phyloP scores from a whole-genome alignment of 352 stramenopile genomes.

The Pythium biforme region DNA sequence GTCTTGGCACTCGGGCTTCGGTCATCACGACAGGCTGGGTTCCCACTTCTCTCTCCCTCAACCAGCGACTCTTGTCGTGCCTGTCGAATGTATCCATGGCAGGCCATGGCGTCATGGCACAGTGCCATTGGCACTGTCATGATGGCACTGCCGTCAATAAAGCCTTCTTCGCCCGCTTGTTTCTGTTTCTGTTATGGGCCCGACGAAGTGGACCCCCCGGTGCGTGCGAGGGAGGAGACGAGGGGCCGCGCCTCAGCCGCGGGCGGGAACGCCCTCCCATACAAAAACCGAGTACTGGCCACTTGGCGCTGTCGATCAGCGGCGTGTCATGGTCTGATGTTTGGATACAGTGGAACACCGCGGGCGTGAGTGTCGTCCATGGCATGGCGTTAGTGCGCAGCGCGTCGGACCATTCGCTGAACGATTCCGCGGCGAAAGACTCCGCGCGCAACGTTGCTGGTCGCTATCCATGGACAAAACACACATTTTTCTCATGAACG shows the following conservation, averaged over 20 bases:
- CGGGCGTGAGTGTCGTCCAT: not conserved
- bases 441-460: not conserved
- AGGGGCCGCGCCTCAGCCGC: slow-evolving; percentile 1
- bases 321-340: not conserved
- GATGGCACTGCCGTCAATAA: not conserved
- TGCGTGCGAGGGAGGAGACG: not conserved
- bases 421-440: slow-evolving; percentile 1
- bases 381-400: not conserved
- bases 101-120: too few species aligned
- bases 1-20: too few species aligned
- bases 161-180: not conserved
- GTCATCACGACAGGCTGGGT: too few species aligned
- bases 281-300: slow-evolving; percentile 6
- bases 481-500: not conserved
- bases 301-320: slow-evolving; percentile 5
- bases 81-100: not conserved
- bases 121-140: too few species aligned
- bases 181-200: slow-evolving; percentile 14
- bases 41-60: not conserved
- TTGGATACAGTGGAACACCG: slow-evolving; percentile 9
- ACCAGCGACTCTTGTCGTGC: not conserved
- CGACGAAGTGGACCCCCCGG: not conserved
- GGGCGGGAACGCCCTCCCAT: not conserved
- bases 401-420: slow-evolving; percentile 8
- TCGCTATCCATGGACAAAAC: slow-evolving; percentile 3